A percentile compares a stretch with the other conserved stretches of the same genome.
phyloP scores from a whole-genome alignment of 169 alveolate genomes.

The Eimeria sp. region DNA sequence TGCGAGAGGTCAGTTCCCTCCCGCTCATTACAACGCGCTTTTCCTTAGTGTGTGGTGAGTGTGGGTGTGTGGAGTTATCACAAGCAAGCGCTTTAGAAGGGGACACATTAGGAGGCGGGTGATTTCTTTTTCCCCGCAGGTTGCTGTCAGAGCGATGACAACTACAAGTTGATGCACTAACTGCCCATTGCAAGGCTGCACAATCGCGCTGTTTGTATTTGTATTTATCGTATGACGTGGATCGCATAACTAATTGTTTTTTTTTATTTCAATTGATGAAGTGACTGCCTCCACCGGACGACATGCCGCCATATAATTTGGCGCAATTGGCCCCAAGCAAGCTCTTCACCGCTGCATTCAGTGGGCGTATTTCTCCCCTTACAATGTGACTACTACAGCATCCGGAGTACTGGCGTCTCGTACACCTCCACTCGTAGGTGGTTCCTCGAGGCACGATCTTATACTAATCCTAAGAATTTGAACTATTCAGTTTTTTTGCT shows the following conservation, averaged over 20 bases:
- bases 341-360: neutral
- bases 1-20: conserved; percentile 43
- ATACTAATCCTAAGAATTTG: neutral
- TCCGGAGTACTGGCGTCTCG: too few species aligned
- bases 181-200: neutral
- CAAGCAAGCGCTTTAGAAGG: neutral
- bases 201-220: neutral
- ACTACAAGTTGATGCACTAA: neutral
- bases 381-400: too few species aligned
- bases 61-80: neutral
- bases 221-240: too few species aligned
- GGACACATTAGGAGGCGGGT: too few species aligned
- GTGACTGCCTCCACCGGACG: neutral
- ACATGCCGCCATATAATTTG: neutral
- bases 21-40: neutral
- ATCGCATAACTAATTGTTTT: too few species aligned
- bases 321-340: neutral
- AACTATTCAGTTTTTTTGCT: neutral
- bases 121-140: conserved; percentile 1
- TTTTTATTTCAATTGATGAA: neutral
- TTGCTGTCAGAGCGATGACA: conserved; percentile 42
- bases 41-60: neutral
- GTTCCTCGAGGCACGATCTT: neutral
- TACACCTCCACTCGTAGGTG: too few species aligned
- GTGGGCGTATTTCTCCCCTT: neutral